phyloP scores from a whole-genome alignment of 805 yeast genomes.

The Myxozyma melibiosi region DNA sequence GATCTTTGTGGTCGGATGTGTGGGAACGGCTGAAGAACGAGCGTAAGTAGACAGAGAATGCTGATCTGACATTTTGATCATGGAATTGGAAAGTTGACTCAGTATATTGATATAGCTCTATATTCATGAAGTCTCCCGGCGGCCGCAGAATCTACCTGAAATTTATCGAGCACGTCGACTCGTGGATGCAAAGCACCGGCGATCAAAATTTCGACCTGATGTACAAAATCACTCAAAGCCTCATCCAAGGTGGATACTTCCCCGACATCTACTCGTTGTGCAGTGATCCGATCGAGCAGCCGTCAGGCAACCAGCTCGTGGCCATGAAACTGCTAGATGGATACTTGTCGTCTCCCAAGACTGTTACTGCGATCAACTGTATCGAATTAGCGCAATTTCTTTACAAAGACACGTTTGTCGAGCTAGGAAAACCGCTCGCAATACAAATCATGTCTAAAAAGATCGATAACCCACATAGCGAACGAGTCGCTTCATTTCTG shows the following conservation, averaged over 20 bases:
- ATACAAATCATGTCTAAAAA: conserved; percentile 23
- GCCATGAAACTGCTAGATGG: conserved; percentile 24
- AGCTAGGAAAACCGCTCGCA: conserved; percentile 15
- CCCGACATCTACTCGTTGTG: conserved; percentile 1
- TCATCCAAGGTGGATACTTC: conserved; percentile 11
- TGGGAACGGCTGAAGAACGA: conserved; percentile 15
- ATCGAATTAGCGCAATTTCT: conserved; percentile 16
- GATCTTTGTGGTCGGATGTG: conserved; percentile 21
- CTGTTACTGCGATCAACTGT: background rate
- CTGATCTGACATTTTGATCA: background rate
- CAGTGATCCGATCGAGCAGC: background rate
- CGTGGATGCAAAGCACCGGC: conserved; percentile 10
- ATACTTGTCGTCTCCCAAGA: conserved; percentile 14
- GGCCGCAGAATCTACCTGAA: conserved; percentile 5
- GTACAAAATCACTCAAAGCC: conserved; percentile 8
- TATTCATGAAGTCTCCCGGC: background rate
- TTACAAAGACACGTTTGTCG: conserved; percentile 8
- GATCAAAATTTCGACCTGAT: conserved; percentile 22
- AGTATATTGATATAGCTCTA: background rate
- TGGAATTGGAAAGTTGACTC: background rate
- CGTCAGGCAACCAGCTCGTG: conserved; percentile 15
- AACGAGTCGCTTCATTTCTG: conserved; percentile 4
- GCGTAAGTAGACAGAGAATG: conserved; percentile 5
- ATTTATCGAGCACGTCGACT: conserved; percentile 10
- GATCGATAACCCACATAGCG: background rate